Evolutionary conservation across 2,329 filamentous ascomycete genomes (phyloP).

Genomic region (Epichloe hybrida): DNA sequence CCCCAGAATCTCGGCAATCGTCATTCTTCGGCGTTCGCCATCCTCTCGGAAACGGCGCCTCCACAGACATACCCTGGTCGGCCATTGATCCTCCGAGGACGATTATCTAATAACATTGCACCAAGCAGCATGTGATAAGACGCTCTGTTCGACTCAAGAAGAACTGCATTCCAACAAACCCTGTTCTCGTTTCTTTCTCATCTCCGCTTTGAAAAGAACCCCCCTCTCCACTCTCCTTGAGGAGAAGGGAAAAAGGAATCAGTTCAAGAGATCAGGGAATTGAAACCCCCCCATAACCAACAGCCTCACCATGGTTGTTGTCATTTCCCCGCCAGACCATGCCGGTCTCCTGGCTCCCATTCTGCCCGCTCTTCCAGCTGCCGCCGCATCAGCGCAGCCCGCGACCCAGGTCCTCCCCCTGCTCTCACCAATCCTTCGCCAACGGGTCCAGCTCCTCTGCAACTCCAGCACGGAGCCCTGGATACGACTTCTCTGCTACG

Average conservation of each 20-base stretch:
- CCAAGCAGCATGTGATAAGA: constrained; percentile 1
- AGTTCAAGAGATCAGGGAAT: no score
- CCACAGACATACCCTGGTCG: not conserved
- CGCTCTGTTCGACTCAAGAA: no score
- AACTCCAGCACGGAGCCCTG: constrained; percentile 49
- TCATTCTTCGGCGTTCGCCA: not conserved
- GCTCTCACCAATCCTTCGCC: constrained; percentile 52
- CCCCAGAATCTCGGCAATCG: no score
- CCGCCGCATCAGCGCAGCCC: constrained; percentile 43
- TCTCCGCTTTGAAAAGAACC: no score
- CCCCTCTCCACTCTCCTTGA: no score
- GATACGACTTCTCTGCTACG: constrained; percentile 61
- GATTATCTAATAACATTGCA: no score
- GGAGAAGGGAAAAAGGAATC: no score
- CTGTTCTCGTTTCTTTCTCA: no score
- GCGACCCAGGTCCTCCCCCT: constrained; percentile 41
- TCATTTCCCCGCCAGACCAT: constrained; percentile 31
- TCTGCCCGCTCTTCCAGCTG: constrained; percentile 45
- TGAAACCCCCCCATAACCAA: not conserved
- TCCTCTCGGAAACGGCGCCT: not conserved
- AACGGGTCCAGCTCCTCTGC: constrained; percentile 53
- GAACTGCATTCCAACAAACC: no score
- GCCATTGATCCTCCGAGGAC: not conserved
- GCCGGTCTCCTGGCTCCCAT: constrained; percentile 38
- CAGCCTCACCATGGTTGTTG: constrained; percentile 14